These are phyloP conservation scores for Musa balbisiana DNA, from an alignment of 202 grass and related monocot species.

Conservation along the genomic window DNA sequence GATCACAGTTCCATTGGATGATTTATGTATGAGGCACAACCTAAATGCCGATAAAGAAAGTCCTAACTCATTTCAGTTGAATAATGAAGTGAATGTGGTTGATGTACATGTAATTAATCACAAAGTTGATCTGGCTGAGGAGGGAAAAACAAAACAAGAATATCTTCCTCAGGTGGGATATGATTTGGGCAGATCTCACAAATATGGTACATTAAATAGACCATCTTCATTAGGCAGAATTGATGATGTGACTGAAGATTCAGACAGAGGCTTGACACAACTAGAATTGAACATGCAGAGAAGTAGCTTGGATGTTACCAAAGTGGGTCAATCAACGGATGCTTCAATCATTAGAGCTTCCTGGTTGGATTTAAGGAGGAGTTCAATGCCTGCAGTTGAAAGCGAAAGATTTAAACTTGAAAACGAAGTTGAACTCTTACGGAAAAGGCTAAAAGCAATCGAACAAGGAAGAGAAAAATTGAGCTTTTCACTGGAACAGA, in stretches of 20 bases:
- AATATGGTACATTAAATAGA: background rate
- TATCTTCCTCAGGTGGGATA: slow-evolving; percentile 15
- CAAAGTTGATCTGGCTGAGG: background rate
- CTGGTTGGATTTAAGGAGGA: slow-evolving; percentile 34
- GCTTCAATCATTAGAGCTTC: slow-evolving; percentile 23
- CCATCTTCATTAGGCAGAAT: background rate
- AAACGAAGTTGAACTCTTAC: slow-evolving; percentile 57
- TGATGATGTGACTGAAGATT: background rate
- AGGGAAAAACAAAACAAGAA: slow-evolving; percentile 6
- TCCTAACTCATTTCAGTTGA: slow-evolving; percentile 3
- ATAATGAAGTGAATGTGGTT: slow-evolving; percentile 29
- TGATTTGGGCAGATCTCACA: slow-evolving; percentile 7
- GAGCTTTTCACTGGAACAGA: slow-evolving; percentile 35
- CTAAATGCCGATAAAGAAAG: slow-evolving; percentile 25
- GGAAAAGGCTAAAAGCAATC: slow-evolving; percentile 59
- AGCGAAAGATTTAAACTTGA: slow-evolving; percentile 36
- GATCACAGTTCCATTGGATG: slow-evolving; percentile 24
- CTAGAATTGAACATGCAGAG: slow-evolving; percentile 19
- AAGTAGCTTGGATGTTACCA: slow-evolving; percentile 30
- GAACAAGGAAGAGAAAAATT: slow-evolving; percentile 70
- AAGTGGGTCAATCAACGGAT: background rate
- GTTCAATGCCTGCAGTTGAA: slow-evolving; percentile 36
- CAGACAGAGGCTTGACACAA: background rate
- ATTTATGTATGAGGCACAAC: slow-evolving; percentile 22
- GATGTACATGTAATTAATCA: slow-evolving; percentile 63